Evolutionary conservation across 2,329 filamentous ascomycete species (phyloP).

Genomic region (Nothophaeocryptopus gaeumannii): DNA sequence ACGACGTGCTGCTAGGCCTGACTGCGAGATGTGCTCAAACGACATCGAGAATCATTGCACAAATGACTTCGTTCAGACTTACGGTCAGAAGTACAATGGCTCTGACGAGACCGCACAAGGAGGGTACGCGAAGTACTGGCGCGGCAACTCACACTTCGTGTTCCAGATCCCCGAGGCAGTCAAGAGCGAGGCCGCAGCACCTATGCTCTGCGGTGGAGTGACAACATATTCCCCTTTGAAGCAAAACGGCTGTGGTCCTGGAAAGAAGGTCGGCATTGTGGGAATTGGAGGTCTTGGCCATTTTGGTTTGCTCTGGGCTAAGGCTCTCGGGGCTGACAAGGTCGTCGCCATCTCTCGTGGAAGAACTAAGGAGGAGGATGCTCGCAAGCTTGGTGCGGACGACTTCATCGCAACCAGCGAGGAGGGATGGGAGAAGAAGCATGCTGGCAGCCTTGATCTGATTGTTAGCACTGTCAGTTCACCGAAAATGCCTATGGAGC

Average conservation of each 20-base stretch:
- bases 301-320: conserved; percentile 67
- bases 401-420: conserved; percentile 56
- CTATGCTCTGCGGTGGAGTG: conserved; percentile 74
- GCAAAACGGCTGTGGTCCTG: conserved; percentile 64
- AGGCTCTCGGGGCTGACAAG: conserved; percentile 65
- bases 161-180: conserved; percentile 53
- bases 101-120: conserved; percentile 50
- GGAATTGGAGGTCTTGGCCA: conserved; percentile 66
- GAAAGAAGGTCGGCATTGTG: conserved; percentile 68
- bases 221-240: conserved; percentile 69
- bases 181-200: conserved; percentile 54
- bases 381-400: conserved; percentile 60
- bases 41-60: conserved; percentile 46
- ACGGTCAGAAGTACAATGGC: conserved; percentile 21
- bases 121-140: conserved; percentile 54
- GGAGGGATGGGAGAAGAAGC: conserved; percentile 56
- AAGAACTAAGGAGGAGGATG: conserved; percentile 57
- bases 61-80: conserved; percentile 23
- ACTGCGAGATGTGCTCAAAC: conserved; percentile 53
- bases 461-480: conserved; percentile 58
- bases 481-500: conserved; percentile 60
- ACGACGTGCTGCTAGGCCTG: conserved; percentile 7
- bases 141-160: conserved; percentile 51
- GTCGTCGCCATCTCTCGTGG: conserved; percentile 66
- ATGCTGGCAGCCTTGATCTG: conserved; percentile 53